These are phyloP conservation scores for Clarireedia monteithiana DNA, from an alignment of 2,329 filamentous ascomycete species.

Conservation along the genomic window DNA sequence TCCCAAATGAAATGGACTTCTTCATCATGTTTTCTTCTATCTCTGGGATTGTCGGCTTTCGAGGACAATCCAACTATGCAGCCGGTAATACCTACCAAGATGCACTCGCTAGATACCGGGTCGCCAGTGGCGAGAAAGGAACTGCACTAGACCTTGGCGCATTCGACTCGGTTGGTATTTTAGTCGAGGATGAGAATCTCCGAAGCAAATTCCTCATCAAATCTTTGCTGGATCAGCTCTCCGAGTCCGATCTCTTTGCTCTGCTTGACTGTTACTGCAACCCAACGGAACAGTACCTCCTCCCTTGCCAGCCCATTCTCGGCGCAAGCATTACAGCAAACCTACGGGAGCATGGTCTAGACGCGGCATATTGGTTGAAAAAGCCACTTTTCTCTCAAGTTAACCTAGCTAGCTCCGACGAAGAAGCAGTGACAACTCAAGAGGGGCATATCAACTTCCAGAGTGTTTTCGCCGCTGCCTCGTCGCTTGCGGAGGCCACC, in stretches of 20 bases:
- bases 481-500: neutral
- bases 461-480: neutral
- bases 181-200: slow-evolving; percentile 12
- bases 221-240: slow-evolving; percentile 31
- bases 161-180: slow-evolving; percentile 13
- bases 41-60: slow-evolving; percentile 15
- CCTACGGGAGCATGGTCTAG: too few relatives aligned
- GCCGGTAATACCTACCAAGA: slow-evolving; percentile 27
- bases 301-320: too few relatives aligned
- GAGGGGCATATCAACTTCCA: neutral
- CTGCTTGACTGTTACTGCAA: too few relatives aligned
- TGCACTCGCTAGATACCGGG: slow-evolving; percentile 12
- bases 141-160: slow-evolving; percentile 14
- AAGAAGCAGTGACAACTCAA: too few relatives aligned
- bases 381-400: too few relatives aligned
- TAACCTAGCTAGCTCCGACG: too few relatives aligned
- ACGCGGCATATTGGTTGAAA: too few relatives aligned
- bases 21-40: slow-evolving; percentile 29
- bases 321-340: too few relatives aligned
- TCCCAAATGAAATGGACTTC: slow-evolving; percentile 12
- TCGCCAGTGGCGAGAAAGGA: slow-evolving; percentile 9
- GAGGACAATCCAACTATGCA: slow-evolving; percentile 13
- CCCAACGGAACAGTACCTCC: too few relatives aligned
- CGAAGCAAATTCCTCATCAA: slow-evolving; percentile 23
- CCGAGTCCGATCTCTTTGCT: too few relatives aligned